phyloP scores from a whole-genome alignment of 2,329 filamentous ascomycete species.

The Xylariaceae sp. region DNA sequence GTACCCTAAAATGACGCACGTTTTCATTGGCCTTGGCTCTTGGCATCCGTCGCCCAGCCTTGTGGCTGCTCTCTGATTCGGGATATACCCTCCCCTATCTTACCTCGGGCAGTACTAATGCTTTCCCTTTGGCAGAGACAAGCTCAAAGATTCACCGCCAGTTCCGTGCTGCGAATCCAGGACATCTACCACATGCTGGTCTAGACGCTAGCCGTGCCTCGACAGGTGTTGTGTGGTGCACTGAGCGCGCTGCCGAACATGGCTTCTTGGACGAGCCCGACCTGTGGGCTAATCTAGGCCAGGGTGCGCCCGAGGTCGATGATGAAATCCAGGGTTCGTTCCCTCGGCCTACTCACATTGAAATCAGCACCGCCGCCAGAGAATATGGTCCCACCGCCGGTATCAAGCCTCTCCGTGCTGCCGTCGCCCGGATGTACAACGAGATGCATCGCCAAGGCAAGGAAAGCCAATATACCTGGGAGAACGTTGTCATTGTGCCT shows the following conservation, averaged over 20 bases:
- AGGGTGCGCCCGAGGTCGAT: slow-evolving; percentile 90
- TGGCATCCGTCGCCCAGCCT: slow-evolving; percentile 24
- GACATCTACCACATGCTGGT: slow-evolving; percentile 84
- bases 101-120: slow-evolving; percentile 18
- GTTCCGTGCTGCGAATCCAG: slow-evolving; percentile 85
- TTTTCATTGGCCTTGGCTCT: slow-evolving; percentile 29
- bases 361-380: slow-evolving; percentile 71
- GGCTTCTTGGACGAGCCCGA: slow-evolving; percentile 80
- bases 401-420: slow-evolving; percentile 84
- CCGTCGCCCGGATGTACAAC: slow-evolving; percentile 90
- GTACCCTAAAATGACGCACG: slow-evolving; percentile 19
- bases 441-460: slow-evolving; percentile 85
- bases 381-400: slow-evolving; percentile 94
- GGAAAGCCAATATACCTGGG: slow-evolving; percentile 87
- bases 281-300: slow-evolving; percentile 87
- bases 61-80: slow-evolving; percentile 8
- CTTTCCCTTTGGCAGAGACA: slow-evolving; percentile 55
- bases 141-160: slow-evolving; percentile 81
- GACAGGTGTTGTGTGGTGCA: slow-evolving; percentile 92
- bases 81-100: not conserved
- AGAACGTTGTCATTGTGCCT: slow-evolving; percentile 95
- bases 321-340: slow-evolving; percentile 91
- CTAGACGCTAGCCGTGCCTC: slow-evolving; percentile 83
- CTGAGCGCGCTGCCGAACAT: slow-evolving; percentile 80
- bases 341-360: slow-evolving; percentile 70